Percentiles rank a stretch among this genome's conserved stretches.
phyloP scores from a whole-genome alignment of 192 early-diverging fungal species.

The Kickxella alabastrina region DNA sequence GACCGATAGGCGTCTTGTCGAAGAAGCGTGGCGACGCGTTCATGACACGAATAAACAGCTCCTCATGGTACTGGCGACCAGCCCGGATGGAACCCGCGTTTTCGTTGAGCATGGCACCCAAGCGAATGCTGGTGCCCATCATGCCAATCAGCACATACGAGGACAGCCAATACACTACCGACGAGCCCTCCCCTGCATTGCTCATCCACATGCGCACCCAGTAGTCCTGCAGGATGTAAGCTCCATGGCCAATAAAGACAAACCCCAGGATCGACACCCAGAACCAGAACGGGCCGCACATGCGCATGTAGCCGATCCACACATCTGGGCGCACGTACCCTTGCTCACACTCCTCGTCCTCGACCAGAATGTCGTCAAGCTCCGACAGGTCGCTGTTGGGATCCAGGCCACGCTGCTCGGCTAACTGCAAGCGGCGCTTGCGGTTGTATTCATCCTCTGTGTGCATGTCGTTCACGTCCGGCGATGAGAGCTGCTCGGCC shows the following conservation, averaged over 20 bases:
- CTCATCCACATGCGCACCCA: slow-evolving; percentile 65
- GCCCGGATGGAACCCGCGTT: slow-evolving; percentile 48
- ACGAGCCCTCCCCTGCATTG: neutral
- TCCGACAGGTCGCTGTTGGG: slow-evolving; percentile 11
- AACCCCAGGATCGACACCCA: slow-evolving; percentile 43
- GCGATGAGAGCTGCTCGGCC: neutral
- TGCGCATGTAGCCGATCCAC: slow-evolving; percentile 73
- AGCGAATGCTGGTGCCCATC: slow-evolving; percentile 35
- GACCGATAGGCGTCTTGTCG: slow-evolving; percentile 84
- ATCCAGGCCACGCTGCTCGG: slow-evolving; percentile 14
- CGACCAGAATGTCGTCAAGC: slow-evolving; percentile 61
- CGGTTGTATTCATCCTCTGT: slow-evolving; percentile 36
- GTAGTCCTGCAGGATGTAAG: slow-evolving; percentile 57
- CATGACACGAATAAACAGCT: slow-evolving; percentile 59
- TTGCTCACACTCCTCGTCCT: slow-evolving; percentile 78
- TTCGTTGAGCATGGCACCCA: slow-evolving; percentile 27
- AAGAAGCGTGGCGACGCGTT: slow-evolving; percentile 81
- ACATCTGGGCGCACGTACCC: slow-evolving; percentile 74
- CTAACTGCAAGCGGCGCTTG: slow-evolving; percentile 1
- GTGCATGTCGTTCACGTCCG: slow-evolving; percentile 16
- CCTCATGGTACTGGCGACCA: slow-evolving; percentile 55
- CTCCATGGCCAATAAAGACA: slow-evolving; percentile 46
- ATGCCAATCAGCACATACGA: slow-evolving; percentile 61
- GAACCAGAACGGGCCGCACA: slow-evolving; percentile 61
- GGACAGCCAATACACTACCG: slow-evolving; percentile 56